Evolutionary conservation across 2,329 filamentous ascomycete genomes (phyloP), one percentile per base, ranked within the genome.

Genomic region (Graphium sp.): DNA sequence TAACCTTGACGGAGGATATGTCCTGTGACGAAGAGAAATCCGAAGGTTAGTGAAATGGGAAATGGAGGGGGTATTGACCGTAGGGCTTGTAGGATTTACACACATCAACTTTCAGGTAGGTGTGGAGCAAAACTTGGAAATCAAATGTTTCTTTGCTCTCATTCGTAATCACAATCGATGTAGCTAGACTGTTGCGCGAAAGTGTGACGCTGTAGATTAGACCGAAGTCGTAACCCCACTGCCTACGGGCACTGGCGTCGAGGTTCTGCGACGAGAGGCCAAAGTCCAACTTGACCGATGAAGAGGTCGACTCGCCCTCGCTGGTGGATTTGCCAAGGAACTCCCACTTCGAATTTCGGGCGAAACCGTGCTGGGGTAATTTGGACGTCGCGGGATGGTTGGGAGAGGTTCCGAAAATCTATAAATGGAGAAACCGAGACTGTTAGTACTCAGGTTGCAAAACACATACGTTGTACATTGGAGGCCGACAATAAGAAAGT

Each of bases 301-400:
- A 72, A 60, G 45, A 80, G 66, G 36, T 40, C 52, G 52, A 32
- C 39, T 55, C 34, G 50, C 53, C 40, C 47, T 59, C 56, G 39
- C 54, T 58, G 30, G 57, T 56, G 24, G 76, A 82, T 56, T 87
- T 91, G 46, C 85, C 85, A 29, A 98, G 65, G 49, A 89, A 93
- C 52, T 95, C 85, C 89, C 89, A 98, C 36, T 69, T 69, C 25
- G 76, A 80, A 45, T 70, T 85, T 41, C 89, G 82, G 22, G 87
- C 89, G 53, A 98, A 92, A 40, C 89, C 89, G 58, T 95, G 89
- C 56, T 94, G 85, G 4, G 85, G 76, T 16, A 98, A 76, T 38
- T 69, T 59, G 29, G 71, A 70, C 17, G 83, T 89, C n/a, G 78
- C 65, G 39, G 77, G 71, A 50, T 85, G 74, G 39, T 74, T 63